Evolutionary conservation across 108 stramenopile genomes (phyloP).

Genomic region (Pseudonitzschia multistriata): DNA sequence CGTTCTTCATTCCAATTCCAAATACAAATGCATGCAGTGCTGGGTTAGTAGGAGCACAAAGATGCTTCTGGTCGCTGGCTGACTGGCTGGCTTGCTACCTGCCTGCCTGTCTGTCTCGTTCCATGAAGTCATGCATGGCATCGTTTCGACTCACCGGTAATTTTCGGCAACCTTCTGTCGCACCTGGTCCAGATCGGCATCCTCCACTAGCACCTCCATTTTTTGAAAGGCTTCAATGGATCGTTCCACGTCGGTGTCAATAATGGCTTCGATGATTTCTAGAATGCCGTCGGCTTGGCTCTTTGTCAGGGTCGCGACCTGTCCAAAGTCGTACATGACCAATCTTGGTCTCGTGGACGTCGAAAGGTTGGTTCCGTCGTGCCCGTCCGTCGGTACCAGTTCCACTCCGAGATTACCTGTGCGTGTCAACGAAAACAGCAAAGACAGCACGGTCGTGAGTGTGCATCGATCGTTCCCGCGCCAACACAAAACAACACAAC

Average conservation of each 20-base stretch:
- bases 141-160: constrained; percentile 30
- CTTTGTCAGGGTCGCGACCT: constrained; percentile 61
- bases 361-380: background rate
- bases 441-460: background rate
- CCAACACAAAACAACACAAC: background rate
- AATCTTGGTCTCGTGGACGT: constrained; percentile 50
- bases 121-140: background rate
- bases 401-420: constrained; percentile 82
- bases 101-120: no score
- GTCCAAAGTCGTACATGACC: constrained; percentile 88
- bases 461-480: background rate
- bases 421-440: background rate
- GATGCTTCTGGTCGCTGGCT: no score
- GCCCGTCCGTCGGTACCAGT: constrained; percentile 1
- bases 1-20: constrained; percentile 29
- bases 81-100: no score
- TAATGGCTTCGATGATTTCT: constrained; percentile 80
- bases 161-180: constrained; percentile 74
- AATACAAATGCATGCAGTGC: no score
- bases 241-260: constrained; percentile 74
- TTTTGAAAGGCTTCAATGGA: constrained; percentile 65
- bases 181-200: constrained; percentile 67
- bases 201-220: constrained; percentile 81
- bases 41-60: no score
- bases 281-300: constrained; percentile 78